Evolutionary conservation across 2,329 filamentous ascomycete species (phyloP).

Genomic region (Colletotrichum cereale): DNA sequence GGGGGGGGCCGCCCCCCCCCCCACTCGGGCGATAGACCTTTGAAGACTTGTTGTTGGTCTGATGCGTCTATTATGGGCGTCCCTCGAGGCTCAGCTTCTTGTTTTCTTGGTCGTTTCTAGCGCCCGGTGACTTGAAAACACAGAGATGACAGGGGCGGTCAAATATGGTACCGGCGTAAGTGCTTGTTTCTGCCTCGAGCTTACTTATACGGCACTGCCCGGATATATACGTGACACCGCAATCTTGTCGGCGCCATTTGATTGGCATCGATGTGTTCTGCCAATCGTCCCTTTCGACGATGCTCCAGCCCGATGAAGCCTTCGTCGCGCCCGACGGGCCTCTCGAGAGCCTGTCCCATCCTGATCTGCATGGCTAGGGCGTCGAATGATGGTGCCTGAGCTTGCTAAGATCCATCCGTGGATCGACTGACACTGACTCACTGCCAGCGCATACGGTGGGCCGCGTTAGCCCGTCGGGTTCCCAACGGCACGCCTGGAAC

Average conservation of each 20-base stretch:
- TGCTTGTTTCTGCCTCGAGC: slow-evolving; percentile 25
- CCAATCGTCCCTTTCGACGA: neutral
- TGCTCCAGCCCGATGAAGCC: slow-evolving; percentile 14
- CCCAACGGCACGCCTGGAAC: slow-evolving; percentile 24
- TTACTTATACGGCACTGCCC: slow-evolving; percentile 35
- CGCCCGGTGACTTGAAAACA: slow-evolving; percentile 8
- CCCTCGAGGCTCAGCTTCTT: slow-evolving; percentile 2
- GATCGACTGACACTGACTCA: slow-evolving; percentile 32
- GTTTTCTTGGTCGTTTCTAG: neutral
- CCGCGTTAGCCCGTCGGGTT: slow-evolving; percentile 25
- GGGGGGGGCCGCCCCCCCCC: too few relatives aligned
- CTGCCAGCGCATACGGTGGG: slow-evolving; percentile 38
- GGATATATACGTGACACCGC: slow-evolving; percentile 36
- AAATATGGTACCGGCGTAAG: slow-evolving; percentile 6
- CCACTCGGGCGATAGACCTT: neutral
- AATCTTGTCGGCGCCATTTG: slow-evolving; percentile 23
- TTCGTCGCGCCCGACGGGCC: slow-evolving; percentile 21
- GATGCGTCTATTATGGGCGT: slow-evolving; percentile 11
- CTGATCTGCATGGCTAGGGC: slow-evolving; percentile 20
- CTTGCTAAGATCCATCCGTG: slow-evolving; percentile 32
- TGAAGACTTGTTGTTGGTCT: neutral
- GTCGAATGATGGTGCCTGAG: slow-evolving; percentile 27
- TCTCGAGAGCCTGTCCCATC: neutral
- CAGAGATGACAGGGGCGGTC: slow-evolving; percentile 16
- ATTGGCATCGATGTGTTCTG: slow-evolving; percentile 20